These are phyloP conservation scores for Phaeotremella fagi DNA, from an alignment of 768 basidiomycete species.

Conservation along the genomic window DNA sequence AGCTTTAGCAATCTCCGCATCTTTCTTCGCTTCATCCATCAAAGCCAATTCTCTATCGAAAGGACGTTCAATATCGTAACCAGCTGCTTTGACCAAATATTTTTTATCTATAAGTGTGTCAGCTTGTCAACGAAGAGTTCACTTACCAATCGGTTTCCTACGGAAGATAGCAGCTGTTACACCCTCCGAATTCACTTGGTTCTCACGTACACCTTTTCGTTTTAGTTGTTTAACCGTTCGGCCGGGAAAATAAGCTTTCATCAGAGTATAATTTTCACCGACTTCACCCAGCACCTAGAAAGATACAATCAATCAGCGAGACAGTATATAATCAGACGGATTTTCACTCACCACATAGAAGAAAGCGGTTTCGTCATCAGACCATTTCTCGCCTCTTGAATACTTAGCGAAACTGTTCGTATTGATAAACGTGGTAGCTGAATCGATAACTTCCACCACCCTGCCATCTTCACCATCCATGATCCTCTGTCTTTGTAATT, in stretches of 20 bases:
- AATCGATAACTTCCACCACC: constrained; percentile 27
- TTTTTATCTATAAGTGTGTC: constrained; percentile 13
- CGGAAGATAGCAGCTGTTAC: constrained; percentile 27
- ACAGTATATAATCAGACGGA: neutral
- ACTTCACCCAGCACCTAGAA: constrained; percentile 29
- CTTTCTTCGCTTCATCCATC: constrained; percentile 20
- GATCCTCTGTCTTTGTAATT: constrained; percentile 9
- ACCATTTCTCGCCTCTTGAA: constrained; percentile 23
- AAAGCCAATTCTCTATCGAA: constrained; percentile 20
- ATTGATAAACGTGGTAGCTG: constrained; percentile 34
- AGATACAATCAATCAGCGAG: neutral
- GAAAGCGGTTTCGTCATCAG: constrained; percentile 30
- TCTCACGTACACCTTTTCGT: constrained; percentile 28
- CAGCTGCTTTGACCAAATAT: constrained; percentile 23
- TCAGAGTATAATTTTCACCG: constrained; percentile 32
- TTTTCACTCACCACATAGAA: constrained; percentile 39
- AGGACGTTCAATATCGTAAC: constrained; percentile 21
- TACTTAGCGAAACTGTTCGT: constrained; percentile 12
- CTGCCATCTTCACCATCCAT: constrained; percentile 11
- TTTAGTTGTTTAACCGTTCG: constrained; percentile 27
- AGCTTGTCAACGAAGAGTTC: neutral
- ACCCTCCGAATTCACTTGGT: constrained; percentile 22
- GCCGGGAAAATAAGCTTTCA: constrained; percentile 35
- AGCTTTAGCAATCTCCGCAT: constrained; percentile 17
- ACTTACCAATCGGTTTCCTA: constrained; percentile 29